Evolutionary conservation across 768 basidiomycete genomes (phyloP).

Genomic region (Glaciozyma martinii): DNA sequence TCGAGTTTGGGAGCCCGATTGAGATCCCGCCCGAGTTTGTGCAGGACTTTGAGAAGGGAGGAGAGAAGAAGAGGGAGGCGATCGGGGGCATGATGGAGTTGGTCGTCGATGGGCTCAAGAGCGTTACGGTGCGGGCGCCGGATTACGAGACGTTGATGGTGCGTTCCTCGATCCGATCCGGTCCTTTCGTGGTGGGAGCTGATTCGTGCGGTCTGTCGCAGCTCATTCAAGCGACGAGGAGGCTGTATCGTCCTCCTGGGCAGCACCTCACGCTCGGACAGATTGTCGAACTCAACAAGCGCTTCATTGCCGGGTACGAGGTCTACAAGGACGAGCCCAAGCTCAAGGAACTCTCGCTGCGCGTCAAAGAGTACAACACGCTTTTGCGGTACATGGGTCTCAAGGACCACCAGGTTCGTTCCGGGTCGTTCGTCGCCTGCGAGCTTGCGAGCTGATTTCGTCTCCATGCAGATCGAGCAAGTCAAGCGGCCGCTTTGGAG

Average conservation of each 20-base stretch:
- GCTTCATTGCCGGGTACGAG: constrained; percentile 83
- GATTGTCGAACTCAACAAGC: constrained; percentile 86
- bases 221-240: constrained; percentile 90
- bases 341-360: constrained; percentile 65
- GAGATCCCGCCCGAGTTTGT: constrained; percentile 85
- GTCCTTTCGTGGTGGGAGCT: background rate
- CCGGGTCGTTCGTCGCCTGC: background rate
- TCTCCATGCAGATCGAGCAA: constrained; percentile 58
- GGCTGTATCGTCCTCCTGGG: constrained; percentile 87
- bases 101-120: constrained; percentile 86
- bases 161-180: constrained; percentile 31
- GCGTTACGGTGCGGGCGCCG: constrained; percentile 88
- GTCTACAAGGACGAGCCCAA: constrained; percentile 88
- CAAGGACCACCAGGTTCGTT: constrained; percentile 76
- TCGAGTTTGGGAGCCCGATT: constrained; percentile 87
- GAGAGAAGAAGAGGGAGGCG: constrained; percentile 76
- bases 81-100: constrained; percentile 79
- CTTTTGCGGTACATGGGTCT: constrained; percentile 78
- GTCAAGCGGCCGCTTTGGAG: constrained; percentile 72
- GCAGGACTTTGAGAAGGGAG: constrained; percentile 84
- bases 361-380: constrained; percentile 84
- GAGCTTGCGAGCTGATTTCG: background rate
- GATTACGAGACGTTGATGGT: constrained; percentile 99
- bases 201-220: constrained; percentile 38
- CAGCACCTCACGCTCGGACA: constrained; percentile 89